phyloP scores from a whole-genome alignment of 1,284 basidiomycete species.

The Boletus mariae region DNA sequence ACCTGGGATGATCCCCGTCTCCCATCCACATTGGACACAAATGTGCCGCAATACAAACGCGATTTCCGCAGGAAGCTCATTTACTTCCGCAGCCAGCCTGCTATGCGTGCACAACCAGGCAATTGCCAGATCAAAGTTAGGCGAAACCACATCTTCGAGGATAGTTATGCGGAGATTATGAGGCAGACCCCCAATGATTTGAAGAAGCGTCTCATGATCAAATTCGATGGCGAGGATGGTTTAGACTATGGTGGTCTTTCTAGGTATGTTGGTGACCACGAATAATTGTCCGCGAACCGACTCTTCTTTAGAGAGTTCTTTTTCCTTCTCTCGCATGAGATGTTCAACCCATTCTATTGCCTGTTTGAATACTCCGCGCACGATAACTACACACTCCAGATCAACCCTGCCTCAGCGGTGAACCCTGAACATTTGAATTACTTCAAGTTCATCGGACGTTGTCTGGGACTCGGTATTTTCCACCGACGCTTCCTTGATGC shows the following conservation, averaged over 20 bases:
- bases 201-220: slow-evolving; percentile 96
- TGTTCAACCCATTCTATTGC: slow-evolving; percentile 96
- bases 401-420: slow-evolving; percentile 91
- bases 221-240: slow-evolving; percentile 96
- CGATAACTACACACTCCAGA: slow-evolving; percentile 95
- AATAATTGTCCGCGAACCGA: slow-evolving; percentile 14
- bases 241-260: slow-evolving; percentile 94
- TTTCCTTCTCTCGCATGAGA: slow-evolving; percentile 94
- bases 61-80: slow-evolving; percentile 95
- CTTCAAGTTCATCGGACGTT: slow-evolving; percentile 96
- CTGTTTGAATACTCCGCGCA: slow-evolving; percentile 96
- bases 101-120: slow-evolving; percentile 82
- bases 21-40: slow-evolving; percentile 80
- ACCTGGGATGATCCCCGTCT: slow-evolving; percentile 96
- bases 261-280: slow-evolving; percentile 47
- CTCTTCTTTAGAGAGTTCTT: slow-evolving; percentile 56
- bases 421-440: slow-evolving; percentile 97
- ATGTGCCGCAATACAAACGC: slow-evolving; percentile 95
- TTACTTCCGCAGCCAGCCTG: slow-evolving; percentile 94
- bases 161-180: slow-evolving; percentile 96
- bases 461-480: slow-evolving; percentile 91
- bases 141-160: slow-evolving; percentile 92
- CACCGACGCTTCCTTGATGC: slow-evolving; percentile 94
- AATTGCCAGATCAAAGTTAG: slow-evolving; percentile 95
- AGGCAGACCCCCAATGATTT: slow-evolving; percentile 89